These are phyloP conservation scores for Phallus indusiatus DNA, from an alignment of 768 basidiomycete genomes.

Conservation along the genomic window DNA sequence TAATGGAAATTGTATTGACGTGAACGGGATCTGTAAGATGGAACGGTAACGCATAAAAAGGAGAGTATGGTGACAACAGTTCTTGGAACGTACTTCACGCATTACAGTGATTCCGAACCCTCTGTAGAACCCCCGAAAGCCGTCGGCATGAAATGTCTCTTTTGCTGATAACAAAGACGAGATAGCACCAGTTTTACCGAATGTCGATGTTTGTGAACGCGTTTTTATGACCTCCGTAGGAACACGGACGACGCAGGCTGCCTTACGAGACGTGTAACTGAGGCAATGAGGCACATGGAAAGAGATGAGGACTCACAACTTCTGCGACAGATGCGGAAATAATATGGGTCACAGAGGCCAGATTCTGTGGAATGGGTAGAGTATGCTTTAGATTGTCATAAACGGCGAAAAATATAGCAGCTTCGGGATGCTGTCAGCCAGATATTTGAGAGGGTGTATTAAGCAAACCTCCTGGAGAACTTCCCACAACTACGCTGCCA, in stretches of 20 bases:
- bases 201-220: constrained; percentile 77
- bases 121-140: constrained; percentile 33
- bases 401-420: constrained; percentile 89
- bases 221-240: constrained; percentile 97
- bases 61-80: background rate
- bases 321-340: constrained; percentile 50
- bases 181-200: constrained; percentile 28
- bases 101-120: constrained; percentile 39
- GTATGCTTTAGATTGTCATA: constrained; percentile 81
- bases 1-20: constrained; percentile 89
- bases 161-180: constrained; percentile 21
- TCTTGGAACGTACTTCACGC: constrained; percentile 24
- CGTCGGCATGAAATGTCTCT: constrained; percentile 23
- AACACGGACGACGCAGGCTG: constrained; percentile 30
- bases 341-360: constrained; percentile 42
- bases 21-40: constrained; percentile 79
- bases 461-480: constrained; percentile 81
- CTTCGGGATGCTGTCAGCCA: constrained; percentile 30
- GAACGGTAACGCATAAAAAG: background rate
- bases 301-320: constrained; percentile 33
- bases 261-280: constrained; percentile 5
- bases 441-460: too few relatives aligned
- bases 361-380: constrained; percentile 51
- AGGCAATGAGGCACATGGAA: constrained; percentile 6
- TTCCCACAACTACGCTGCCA: constrained; percentile 89